Evolutionary conservation across 2,329 filamentous ascomycete species (phyloP).

Genomic region (Diaporthe citriasiana): DNA sequence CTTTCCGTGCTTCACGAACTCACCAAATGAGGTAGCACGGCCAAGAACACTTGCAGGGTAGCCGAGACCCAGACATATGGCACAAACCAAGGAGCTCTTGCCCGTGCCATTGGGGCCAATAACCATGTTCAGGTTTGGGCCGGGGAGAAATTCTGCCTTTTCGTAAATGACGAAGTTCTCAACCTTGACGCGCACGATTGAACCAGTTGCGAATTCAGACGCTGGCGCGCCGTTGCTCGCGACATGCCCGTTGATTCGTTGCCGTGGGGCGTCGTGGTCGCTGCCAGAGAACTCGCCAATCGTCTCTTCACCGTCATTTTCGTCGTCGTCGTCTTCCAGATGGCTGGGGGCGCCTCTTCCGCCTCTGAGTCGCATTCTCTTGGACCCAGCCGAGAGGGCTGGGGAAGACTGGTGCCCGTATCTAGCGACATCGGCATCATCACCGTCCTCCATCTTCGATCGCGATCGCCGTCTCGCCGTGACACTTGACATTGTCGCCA

Average conservation of each 20-base stretch:
- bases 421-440: constrained; percentile 49
- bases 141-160: constrained; percentile 89
- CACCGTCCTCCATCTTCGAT: constrained; percentile 56
- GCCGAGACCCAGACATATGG: constrained; percentile 92
- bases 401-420: constrained; percentile 46
- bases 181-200: constrained; percentile 89
- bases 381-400: constrained; percentile 50
- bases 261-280: constrained; percentile 43
- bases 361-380: constrained; percentile 53
- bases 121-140: constrained; percentile 96
- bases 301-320: constrained; percentile 39
- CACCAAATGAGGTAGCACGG: constrained; percentile 84
- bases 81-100: constrained; percentile 97
- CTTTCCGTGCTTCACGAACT: constrained; percentile 94
- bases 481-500: constrained; percentile 48
- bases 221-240: constrained; percentile 42
- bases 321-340: constrained; percentile 44
- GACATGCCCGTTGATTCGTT: constrained; percentile 22
- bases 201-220: constrained; percentile 75
- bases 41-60: constrained; percentile 87
- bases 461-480: constrained; percentile 60
- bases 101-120: constrained; percentile 99
- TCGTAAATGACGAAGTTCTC: constrained; percentile 96
- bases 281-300: constrained; percentile 39
- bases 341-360: constrained; percentile 42